Evolutionary conservation across 805 yeast genomes (phyloP).

Genomic region (Kodamaea lidongshanica): DNA sequence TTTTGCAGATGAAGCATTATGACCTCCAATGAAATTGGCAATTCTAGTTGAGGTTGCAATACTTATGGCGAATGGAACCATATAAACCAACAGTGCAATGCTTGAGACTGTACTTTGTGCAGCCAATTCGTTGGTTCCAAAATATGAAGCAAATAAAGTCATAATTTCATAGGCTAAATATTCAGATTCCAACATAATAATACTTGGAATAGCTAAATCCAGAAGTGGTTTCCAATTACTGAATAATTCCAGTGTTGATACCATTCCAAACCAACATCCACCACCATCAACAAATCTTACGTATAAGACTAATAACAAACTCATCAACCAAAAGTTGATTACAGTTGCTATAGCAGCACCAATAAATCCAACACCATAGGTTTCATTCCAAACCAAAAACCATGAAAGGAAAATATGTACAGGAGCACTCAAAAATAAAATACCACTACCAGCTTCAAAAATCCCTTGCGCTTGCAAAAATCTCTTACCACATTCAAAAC

Average conservation of each 20-base stretch:
- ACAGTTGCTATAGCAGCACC: conserved; percentile 42
- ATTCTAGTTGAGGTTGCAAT: conserved; percentile 41
- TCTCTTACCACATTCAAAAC: conserved; percentile 37
- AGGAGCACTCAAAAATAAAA: conserved; percentile 37
- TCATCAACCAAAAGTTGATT: conserved; percentile 39
- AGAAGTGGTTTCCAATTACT: conserved; percentile 31
- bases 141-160: conserved; percentile 41
- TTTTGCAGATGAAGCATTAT: conserved; percentile 32
- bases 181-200: conserved; percentile 41
- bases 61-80: conserved; percentile 43
- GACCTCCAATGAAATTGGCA: conserved; percentile 41
- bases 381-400: conserved; percentile 38
- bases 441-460: conserved; percentile 43
- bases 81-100: conserved; percentile 39
- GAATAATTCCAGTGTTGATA: conserved; percentile 31
- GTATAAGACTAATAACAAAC: conserved; percentile 29
- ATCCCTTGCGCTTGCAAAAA: conserved; percentile 43
- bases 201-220: conserved; percentile 39
- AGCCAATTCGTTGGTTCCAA: conserved; percentile 45
- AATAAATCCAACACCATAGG: conserved; percentile 34
- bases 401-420: conserved; percentile 34
- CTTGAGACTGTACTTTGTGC: conserved; percentile 48
- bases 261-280: conserved; percentile 64
- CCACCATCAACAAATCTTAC: conserved; percentile 48
- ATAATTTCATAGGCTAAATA: conserved; percentile 42